phyloP scores from a whole-genome alignment of 768 basidiomycete species.

The Rossbeevera mucosa region DNA sequence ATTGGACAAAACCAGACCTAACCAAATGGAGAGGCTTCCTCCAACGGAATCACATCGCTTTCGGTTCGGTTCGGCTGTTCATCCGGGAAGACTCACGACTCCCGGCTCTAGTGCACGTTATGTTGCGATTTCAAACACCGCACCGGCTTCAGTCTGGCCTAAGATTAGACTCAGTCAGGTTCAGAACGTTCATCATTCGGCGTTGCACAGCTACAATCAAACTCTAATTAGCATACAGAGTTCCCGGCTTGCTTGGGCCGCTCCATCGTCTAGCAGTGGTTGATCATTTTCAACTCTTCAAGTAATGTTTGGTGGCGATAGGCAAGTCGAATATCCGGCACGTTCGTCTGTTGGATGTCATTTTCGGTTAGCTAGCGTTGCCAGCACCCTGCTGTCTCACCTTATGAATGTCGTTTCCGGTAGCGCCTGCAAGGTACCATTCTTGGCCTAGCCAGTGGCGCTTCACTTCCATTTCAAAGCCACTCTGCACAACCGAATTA shows the following conservation, averaged over 20 bases:
- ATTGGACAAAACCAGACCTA: background rate
- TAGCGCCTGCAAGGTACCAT: conserved; percentile 91
- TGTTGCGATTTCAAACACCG: background rate
- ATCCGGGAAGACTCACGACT: background rate
- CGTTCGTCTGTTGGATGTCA: conserved; percentile 71
- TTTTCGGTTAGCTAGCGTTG: conserved; percentile 5
- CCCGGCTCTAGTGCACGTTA: no score
- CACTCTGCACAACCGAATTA: conserved; percentile 94
- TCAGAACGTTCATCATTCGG: background rate
- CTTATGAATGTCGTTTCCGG: conserved; percentile 96
- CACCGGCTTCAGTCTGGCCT: background rate
- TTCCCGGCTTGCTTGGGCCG: background rate
- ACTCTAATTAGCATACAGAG: background rate
- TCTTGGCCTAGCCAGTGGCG: conserved; percentile 90
- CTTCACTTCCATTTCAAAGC: conserved; percentile 98
- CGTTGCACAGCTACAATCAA: background rate
- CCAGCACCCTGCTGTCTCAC: conserved; percentile 34
- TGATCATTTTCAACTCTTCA: conserved; percentile 77
- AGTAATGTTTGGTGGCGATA: conserved; percentile 87
- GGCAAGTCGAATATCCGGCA: conserved; percentile 85
- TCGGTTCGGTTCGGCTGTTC: background rate
- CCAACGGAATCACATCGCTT: background rate
- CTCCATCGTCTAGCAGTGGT: conserved; percentile 15
- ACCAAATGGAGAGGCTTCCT: background rate
- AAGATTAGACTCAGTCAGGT: background rate